Evolutionary conservation across 2,329 filamentous ascomycete genomes (phyloP).

Genomic region (Fusarium nygamai): DNA sequence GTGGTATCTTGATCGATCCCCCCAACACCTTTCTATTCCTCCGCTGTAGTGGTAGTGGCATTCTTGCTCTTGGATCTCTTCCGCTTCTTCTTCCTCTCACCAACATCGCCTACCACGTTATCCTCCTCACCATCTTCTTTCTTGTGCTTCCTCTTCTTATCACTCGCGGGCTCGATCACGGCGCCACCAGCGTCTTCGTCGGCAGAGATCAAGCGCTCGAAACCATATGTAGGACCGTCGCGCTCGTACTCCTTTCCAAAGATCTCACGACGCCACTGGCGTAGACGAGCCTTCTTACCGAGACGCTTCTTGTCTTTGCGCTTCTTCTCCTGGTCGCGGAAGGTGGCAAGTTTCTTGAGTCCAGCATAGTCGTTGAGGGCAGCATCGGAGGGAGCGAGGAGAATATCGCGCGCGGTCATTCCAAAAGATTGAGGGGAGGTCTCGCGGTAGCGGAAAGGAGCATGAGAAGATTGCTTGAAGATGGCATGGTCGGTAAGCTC

Average conservation of each 20-base stretch:
- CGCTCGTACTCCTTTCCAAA: slow-evolving; percentile 69
- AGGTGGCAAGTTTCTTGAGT: slow-evolving; percentile 92
- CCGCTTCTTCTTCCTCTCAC: slow-evolving; percentile 59
- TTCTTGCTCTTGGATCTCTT: slow-evolving; percentile 60
- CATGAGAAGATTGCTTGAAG: slow-evolving; percentile 51
- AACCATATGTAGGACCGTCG: slow-evolving; percentile 67
- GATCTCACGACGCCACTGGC: slow-evolving; percentile 81
- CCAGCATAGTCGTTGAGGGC: slow-evolving; percentile 91
- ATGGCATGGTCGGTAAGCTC: slow-evolving; percentile 75
- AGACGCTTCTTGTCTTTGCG: slow-evolving; percentile 85
- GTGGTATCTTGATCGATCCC: slow-evolving; percentile 33
- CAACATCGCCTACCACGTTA: slow-evolving; percentile 44
- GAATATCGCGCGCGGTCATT: slow-evolving; percentile 87
- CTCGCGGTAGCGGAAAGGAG: slow-evolving; percentile 88
- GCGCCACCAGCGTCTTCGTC: slow-evolving; percentile 37
- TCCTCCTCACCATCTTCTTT: slow-evolving; percentile 11
- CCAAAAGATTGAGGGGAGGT: slow-evolving; percentile 92
- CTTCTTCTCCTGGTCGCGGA: slow-evolving; percentile 90
- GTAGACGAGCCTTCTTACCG: slow-evolving; percentile 89
- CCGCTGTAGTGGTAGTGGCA: slow-evolving; percentile 36
- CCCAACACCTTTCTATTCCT: slow-evolving; percentile 25
- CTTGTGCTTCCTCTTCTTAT: slow-evolving; percentile 19
- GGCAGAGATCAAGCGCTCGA: slow-evolving; percentile 54
- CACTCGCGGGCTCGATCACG: slow-evolving; percentile 41
- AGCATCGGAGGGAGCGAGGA: slow-evolving; percentile 85